These are phyloP conservation scores for Vitis cinerea DNA, from an alignment of 164 flowering plant species.

Conservation along the genomic window DNA sequence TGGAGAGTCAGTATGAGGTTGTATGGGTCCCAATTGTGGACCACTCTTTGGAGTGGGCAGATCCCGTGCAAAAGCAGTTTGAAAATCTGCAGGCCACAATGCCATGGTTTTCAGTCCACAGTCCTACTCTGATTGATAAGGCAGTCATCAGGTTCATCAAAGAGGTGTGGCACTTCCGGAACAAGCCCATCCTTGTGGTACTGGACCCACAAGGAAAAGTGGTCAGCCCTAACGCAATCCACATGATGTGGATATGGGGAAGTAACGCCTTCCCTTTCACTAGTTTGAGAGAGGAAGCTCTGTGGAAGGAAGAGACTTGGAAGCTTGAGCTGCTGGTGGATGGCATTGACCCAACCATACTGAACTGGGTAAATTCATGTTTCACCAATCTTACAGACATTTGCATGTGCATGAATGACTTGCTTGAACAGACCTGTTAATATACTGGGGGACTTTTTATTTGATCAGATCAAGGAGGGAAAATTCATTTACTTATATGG, in stretches of 20 bases:
- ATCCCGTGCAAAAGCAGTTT: slow-evolving; percentile 20
- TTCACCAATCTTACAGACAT: slow-evolving; percentile 19
- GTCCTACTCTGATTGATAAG: slow-evolving; percentile 30
- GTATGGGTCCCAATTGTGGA: slow-evolving; percentile 57
- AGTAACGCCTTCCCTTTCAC: slow-evolving; percentile 51
- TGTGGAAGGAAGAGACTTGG: slow-evolving; percentile 50
- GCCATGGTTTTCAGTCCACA: slow-evolving; percentile 52
- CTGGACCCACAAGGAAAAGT: slow-evolving; percentile 48
- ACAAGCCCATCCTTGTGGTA: slow-evolving; percentile 50
- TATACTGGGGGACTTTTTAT: too few relatives aligned
- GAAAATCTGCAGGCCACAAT: slow-evolving; percentile 29
- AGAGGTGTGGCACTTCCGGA: slow-evolving; percentile 47
- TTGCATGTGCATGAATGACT: background rate
- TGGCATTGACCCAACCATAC: slow-evolving; percentile 38
- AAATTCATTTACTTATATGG: slow-evolving; percentile 47
- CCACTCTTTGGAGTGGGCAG: slow-evolving; percentile 15
- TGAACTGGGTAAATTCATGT: slow-evolving; percentile 42
- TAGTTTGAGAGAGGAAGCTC: slow-evolving; percentile 33
- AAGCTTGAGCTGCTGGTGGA: slow-evolving; percentile 44
- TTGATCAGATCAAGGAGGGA: slow-evolving; percentile 33
- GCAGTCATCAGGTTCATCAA: slow-evolving; percentile 35
- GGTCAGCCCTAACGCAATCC: slow-evolving; percentile 41
- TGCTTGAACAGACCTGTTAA: too few relatives aligned
- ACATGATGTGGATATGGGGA: slow-evolving; percentile 68
- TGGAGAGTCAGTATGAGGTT: slow-evolving; percentile 28